These are phyloP conservation scores for Clitopilus passeckerianus DNA, from an alignment of 768 basidiomycete species.

Conservation along the genomic window DNA sequence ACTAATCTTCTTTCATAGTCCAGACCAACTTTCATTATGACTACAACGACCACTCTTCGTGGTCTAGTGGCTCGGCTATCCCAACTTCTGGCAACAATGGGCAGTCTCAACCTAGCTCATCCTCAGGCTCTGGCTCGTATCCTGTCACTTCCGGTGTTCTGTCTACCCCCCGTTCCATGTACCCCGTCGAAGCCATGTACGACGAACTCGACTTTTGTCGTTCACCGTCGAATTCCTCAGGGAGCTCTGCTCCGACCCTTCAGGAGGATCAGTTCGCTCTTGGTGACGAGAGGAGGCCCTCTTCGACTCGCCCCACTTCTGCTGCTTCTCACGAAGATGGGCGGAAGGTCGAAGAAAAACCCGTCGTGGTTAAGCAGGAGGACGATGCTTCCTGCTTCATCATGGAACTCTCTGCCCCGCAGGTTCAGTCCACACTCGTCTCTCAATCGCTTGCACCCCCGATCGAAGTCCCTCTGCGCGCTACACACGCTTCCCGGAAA, in stretches of 20 bases:
- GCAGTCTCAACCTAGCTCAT: neutral
- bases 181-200: neutral
- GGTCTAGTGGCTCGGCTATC: neutral
- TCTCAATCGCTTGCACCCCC: constrained; percentile 45
- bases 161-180: neutral
- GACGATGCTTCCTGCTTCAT: constrained; percentile 37
- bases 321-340: neutral
- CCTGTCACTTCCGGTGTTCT: neutral
- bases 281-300: constrained; percentile 3
- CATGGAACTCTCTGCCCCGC: constrained; percentile 31
- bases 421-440: constrained; percentile 13
- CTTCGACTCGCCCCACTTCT: neutral
- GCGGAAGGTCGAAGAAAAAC: neutral
- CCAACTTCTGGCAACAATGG: neutral
- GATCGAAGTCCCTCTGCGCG: constrained; percentile 68
- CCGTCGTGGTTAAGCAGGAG: constrained; percentile 35
- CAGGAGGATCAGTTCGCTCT: neutral
- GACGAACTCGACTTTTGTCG: neutral
- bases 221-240: constrained; percentile 11
- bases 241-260: neutral
- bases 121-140: neutral
- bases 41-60: neutral
- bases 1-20: neutral
- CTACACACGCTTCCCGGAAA: constrained; percentile 62
- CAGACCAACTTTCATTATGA: neutral